Base-by-base conservation (phyloP, 345 rosid species). In the Pistacia integerrima region DNA sequence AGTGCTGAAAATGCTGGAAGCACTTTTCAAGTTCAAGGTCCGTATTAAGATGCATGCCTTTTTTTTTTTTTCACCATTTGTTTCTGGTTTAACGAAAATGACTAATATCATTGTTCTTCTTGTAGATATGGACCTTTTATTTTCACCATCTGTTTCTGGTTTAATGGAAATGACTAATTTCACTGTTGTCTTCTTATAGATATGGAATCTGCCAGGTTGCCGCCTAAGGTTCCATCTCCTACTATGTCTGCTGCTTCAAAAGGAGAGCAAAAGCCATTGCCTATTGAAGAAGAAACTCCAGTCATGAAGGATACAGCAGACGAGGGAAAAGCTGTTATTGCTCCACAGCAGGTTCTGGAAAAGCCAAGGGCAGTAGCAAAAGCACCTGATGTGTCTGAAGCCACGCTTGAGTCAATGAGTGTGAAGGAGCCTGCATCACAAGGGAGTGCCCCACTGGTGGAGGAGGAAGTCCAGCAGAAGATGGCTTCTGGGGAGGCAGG, bases 1-100 rank as follows among this genome's bases (percentile, higher is more conserved):
- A 96, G 97, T 76, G 82, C 95, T 55, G 99, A 93, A 67, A 93
- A 91, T 78, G 94, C 84, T 18, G 95, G 95, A 64, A 94, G 97
- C 79, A 78, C 87, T 66, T 87, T 82, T 76, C 99, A 91, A 74
- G 95, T 92, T 82, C 92, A 90, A 91, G 99, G 99, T 96, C 66
- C 74, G 87, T 80, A 68, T 82, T 73, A 35, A 28, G 62, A 38
- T 57, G 57, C 73, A 51, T 46, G 64, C 56, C 18, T 22, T 22
- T 22, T 22, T 79, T 65, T 72, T 66, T 16, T 48, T 65, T 71
- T 76, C 57, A 52, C 67, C 12, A 22, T 38, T 57, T n/a, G n/a
- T 74, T 61, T 58, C 44, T 76, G 77, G 65, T 64, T 2, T 66
- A 71, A 22, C 54, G 16, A 46, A 30, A 20, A 55, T 75, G 36